Conservation (phyloP, 768 basidiomycete species). For the Favolaschia claudopus region DNA sequence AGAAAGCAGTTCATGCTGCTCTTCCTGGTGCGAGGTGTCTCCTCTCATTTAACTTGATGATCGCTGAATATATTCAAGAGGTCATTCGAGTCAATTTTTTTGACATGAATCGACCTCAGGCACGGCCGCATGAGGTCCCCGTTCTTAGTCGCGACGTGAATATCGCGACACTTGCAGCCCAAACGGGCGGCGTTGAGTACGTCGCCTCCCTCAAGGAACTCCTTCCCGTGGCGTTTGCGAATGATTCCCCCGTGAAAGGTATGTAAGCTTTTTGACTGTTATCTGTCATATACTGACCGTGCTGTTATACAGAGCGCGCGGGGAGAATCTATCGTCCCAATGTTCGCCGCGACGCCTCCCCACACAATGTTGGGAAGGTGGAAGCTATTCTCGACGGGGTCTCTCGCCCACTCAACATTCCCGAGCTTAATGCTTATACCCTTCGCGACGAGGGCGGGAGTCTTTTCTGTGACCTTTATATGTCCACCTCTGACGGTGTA, state of each 20-base stretch:
- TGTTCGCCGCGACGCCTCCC: not conserved
- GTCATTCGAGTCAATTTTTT: conserved; percentile 3
- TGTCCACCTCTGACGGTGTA: too few relatives aligned
- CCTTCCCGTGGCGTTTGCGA: not conserved
- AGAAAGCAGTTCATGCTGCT: too few relatives aligned
- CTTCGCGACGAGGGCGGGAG: not conserved
- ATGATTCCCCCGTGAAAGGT: conserved; percentile 14
- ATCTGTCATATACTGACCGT: not conserved
- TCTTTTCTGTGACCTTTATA: not conserved
- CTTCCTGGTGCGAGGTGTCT: too few relatives aligned
- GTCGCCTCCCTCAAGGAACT: not conserved
- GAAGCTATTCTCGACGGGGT: not conserved
- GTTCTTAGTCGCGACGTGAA: not conserved
- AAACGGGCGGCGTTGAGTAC: not conserved
- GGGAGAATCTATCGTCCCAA: conserved; percentile 4
- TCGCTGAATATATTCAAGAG: too few relatives aligned
- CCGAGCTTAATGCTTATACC: not conserved
- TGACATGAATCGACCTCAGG: not conserved
- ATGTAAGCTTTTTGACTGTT: not conserved
- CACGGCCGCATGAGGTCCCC: not conserved
- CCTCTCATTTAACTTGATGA: not conserved
- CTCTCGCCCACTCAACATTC: not conserved
- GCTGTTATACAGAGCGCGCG: not conserved
- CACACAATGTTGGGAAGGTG: conserved; percentile 1
- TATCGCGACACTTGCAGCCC: not conserved